These are phyloP conservation scores for Taphrina communis DNA, from an alignment of 1,139 yeast species.

Conservation along the genomic window DNA sequence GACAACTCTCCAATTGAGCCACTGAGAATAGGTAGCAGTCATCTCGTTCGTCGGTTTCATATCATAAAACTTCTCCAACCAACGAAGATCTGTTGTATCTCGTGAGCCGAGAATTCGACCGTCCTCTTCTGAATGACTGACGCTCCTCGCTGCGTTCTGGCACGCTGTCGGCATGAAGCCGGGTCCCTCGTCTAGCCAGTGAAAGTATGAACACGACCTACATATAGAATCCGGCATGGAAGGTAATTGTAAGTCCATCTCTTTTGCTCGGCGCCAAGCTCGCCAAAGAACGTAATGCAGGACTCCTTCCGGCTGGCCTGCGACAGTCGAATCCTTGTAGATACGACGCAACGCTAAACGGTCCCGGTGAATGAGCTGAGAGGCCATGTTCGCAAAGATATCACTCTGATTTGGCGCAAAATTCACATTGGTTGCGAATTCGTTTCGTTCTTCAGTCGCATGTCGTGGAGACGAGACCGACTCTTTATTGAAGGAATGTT, in stretches of 20 bases:
- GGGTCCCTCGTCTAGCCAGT: neutral
- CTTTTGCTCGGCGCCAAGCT: neutral
- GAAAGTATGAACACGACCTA: neutral
- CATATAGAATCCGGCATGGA: neutral
- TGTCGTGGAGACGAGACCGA: too few relatives aligned
- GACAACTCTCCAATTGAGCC: neutral
- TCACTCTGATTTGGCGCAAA: too few relatives aligned
- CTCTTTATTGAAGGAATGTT: too few relatives aligned
- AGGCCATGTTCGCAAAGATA: neutral
- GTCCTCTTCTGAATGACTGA: neutral
- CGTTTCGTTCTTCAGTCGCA: too few relatives aligned
- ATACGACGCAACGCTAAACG: neutral
- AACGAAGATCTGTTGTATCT: neutral
- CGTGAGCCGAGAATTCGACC: neutral
- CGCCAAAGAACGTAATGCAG: neutral
- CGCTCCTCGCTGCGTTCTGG: neutral
- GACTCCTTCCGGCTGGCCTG: neutral
- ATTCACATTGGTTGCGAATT: too few relatives aligned
- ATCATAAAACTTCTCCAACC: neutral
- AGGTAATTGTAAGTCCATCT: neutral
- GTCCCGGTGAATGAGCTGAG: neutral
- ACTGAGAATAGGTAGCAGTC: constrained; percentile 1
- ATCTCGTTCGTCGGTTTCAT: neutral
- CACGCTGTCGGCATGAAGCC: neutral
- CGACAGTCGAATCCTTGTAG: neutral